A percentile compares a stretch with the other conserved stretches of the same genome.
phyloP scores from a whole-genome alignment of 1,139 yeast genomes.

The Pneumocystis canis region DNA sequence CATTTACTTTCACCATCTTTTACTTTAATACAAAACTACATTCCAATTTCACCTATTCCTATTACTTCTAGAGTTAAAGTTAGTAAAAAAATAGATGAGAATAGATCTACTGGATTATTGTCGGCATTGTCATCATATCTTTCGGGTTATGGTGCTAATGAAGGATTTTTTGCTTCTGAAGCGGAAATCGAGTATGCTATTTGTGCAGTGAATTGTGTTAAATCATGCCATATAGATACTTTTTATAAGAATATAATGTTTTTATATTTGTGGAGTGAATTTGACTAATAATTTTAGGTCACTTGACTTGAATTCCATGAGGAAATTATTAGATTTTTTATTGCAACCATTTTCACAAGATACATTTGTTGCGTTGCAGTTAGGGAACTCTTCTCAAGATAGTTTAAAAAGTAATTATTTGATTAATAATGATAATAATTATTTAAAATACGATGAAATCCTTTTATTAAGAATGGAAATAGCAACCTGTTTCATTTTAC shows the following conservation, averaged over 20 bases:
- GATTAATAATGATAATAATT: neutral
- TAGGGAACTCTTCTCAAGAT: neutral
- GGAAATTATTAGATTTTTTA: slow-evolving; percentile 13
- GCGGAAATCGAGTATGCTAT: slow-evolving; percentile 80
- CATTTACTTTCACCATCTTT: slow-evolving; percentile 60
- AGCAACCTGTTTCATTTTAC: neutral
- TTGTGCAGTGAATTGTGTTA: slow-evolving; percentile 68
- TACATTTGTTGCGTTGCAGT: neutral
- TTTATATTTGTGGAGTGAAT: slow-evolving; percentile 19
- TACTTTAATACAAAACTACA: slow-evolving; percentile 43
- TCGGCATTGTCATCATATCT: slow-evolving; percentile 85
- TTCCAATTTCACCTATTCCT: slow-evolving; percentile 39
- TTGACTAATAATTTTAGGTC: slow-evolving; percentile 4
- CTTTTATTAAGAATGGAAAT: slow-evolving; percentile 5
- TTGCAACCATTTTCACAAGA: slow-evolving; percentile 11
- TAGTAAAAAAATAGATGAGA: slow-evolving; percentile 15
- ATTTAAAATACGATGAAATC: slow-evolving; percentile 4
- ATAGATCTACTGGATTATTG: slow-evolving; percentile 51
- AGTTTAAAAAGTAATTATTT: neutral
- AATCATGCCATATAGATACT: slow-evolving; percentile 43
- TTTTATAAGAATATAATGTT: slow-evolving; percentile 32
- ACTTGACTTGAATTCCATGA: slow-evolving; percentile 8
- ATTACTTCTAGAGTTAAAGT: slow-evolving; percentile 29
- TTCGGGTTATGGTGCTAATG: slow-evolving; percentile 65
- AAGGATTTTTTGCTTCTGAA: slow-evolving; percentile 78